Base-by-base conservation (phyloP, 2,329 filamentous ascomycete genomes). In the Stemphylium beticola region DNA sequence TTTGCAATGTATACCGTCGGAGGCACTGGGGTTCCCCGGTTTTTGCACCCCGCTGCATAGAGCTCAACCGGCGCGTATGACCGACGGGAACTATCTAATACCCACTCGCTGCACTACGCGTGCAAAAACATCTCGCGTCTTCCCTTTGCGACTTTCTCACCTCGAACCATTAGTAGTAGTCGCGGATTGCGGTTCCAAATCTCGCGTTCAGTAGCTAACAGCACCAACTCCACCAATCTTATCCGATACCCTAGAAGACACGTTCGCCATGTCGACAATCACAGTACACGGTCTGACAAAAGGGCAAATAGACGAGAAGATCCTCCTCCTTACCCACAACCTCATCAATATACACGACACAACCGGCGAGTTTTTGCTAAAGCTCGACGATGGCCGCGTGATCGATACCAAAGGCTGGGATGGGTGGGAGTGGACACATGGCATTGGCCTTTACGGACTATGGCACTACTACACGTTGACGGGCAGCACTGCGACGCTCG, bases 321-420 rank as follows among this genome's bases (percentile, higher is more conserved):
- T 93, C 69, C 79, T 84, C 34, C 80, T 85, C 15, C 80, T 93
- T 54, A 92, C 91, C 64, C 76, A 88, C 69, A 90, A 90, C 67
- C 81, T 93, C 37, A 82, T 93, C 72, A 90, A 90, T 74, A 92
- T 93, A 76, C 85, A 86, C 67, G 90, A 93, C 77, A 83, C 81
- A 34, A 90, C 87, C 0, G 90, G 90, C 44, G 82, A 90, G 67
- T 93, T 92, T 72, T 80, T 93, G 20, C 78, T 92, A 55, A 85
- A 81, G 17, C 82, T 93, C 32, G 80, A 83, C 2, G 89, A 93
- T 65, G 90, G 90, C 53, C 84, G 88, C 32, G 80, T 92, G 44
- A 92, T 93, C 68, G 90, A 93, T 74, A 92, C 90, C 53, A 93
- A 93, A 75, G 89, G 89, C 53, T 93, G 90, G 90, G 83, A 89